Evolutionary conservation across 2,329 filamentous ascomycete species (phyloP), one percentile per base, ranked within the genome.

Genomic region (Apiospora sp.): DNA sequence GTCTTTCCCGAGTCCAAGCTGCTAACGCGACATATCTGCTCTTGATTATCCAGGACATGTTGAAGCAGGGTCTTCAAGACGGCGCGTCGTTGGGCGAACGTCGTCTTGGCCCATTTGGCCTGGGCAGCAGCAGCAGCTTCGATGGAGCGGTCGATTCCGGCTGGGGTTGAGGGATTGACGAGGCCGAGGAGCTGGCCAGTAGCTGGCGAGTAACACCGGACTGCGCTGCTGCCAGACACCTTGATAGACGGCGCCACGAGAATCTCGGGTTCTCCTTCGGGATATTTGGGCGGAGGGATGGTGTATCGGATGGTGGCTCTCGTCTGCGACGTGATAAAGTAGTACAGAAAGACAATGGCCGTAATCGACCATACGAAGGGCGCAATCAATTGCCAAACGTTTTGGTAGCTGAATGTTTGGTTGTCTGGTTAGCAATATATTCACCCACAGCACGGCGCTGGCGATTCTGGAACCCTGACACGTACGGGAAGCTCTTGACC

Each of bases 1-100:
- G 97, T 98, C 87, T 99, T 99, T 75, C 96, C 96, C 58, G 94
- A 97, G 83, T 99, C 96, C 48, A 98, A 87, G 79, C 94, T 97
- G 69, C 95, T 96, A 43, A 94, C 90, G 22, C 90, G 89, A 78
- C 94, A 95, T 77, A 99, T 97, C 37, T 92, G 88, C 76, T 96
- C 93, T 81, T 98, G 95, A 80, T 98, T 93, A 75, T 97, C 93
- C 73, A 99, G 88, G 13, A 99, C 88, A 77, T 95, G 92, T 82
- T 92, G 92, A 77, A 97, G 86, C 79, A 99, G 86, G 8, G 94
- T 94, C 73, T 91, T 91, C 75, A 99, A 87, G 67, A 99, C 94
- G 77, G 89, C 92, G 76, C 92, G 89, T 73, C 96, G 89, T 81
- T 97, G 88, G 12, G 88, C 84, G 80, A 98, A 97, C 0, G 89